phyloP scores from a whole-genome alignment of 1,139 yeast species.

The Diutina siamensis region DNA sequence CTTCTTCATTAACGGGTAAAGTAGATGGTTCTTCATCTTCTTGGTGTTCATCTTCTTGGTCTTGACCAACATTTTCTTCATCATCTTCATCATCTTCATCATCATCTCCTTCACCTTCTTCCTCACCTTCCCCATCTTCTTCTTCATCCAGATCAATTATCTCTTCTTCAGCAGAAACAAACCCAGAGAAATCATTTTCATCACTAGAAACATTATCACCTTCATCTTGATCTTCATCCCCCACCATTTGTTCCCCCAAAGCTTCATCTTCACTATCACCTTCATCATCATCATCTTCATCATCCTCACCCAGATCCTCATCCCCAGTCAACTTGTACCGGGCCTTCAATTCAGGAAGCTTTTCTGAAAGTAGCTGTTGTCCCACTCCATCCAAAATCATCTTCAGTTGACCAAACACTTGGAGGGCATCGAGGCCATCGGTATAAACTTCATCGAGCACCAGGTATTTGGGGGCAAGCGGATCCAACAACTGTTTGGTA shows the following conservation, averaged over 20 bases:
- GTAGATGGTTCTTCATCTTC: slow-evolving; percentile 11
- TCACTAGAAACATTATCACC: slow-evolving; percentile 9
- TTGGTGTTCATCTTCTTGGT: slow-evolving; percentile 12
- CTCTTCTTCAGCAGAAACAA: slow-evolving; percentile 11
- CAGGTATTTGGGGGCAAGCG: slow-evolving; percentile 50
- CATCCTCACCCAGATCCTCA: slow-evolving; percentile 16
- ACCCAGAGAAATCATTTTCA: slow-evolving; percentile 1
- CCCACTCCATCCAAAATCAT: slow-evolving; percentile 66
- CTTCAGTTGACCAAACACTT: slow-evolving; percentile 89
- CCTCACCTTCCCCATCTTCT: slow-evolving; percentile 11
- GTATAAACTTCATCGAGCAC: slow-evolving; percentile 72
- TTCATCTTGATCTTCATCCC: slow-evolving; percentile 13
- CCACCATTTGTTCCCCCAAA: slow-evolving; percentile 7
- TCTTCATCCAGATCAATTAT: slow-evolving; percentile 10
- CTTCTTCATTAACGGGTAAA: neutral
- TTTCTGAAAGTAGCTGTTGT: slow-evolving; percentile 40
- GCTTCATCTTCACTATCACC: slow-evolving; percentile 7
- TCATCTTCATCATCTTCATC: slow-evolving; percentile 11
- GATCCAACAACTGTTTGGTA: slow-evolving; percentile 52
- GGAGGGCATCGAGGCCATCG: slow-evolving; percentile 83
- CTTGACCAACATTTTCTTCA: slow-evolving; percentile 8
- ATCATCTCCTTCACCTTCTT: slow-evolving; percentile 13
- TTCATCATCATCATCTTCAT: slow-evolving; percentile 13
- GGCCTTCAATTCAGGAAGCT: slow-evolving; percentile 21
- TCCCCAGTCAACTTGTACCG: too few species aligned